These are phyloP conservation scores for Maudiozyma bulderi DNA, from an alignment of 805 yeast genomes.

Conservation along the genomic window DNA sequence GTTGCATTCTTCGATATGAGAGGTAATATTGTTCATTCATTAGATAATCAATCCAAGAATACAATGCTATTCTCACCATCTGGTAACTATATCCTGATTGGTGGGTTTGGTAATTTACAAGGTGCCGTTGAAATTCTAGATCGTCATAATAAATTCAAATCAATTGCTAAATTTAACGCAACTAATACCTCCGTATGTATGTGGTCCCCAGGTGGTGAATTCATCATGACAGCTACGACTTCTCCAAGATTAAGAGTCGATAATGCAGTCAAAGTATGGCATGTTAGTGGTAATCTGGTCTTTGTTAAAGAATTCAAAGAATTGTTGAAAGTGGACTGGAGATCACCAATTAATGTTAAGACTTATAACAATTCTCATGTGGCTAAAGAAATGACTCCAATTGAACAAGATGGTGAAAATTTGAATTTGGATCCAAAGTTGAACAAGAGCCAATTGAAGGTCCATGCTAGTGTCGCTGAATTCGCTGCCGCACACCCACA, in stretches of 20 bases:
- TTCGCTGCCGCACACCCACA: slow-evolving; percentile 34
- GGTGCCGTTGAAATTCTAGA: slow-evolving; percentile 94
- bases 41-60: slow-evolving; percentile 83
- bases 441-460: slow-evolving; percentile 42
- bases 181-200: slow-evolving; percentile 92
- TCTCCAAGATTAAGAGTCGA: slow-evolving; percentile 95
- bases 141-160: slow-evolving; percentile 73
- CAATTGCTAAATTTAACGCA: slow-evolving; percentile 78
- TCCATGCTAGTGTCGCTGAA: slow-evolving; percentile 64
- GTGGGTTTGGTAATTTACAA: slow-evolving; percentile 96
- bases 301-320: slow-evolving; percentile 75
- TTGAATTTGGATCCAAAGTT: slow-evolving; percentile 39
- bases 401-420: slow-evolving; percentile 3
- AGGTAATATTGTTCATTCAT: slow-evolving; percentile 74
- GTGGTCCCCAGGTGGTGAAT: slow-evolving; percentile 97
- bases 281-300: slow-evolving; percentile 72
- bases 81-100: slow-evolving; percentile 81
- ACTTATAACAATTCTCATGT: slow-evolving; percentile 24
- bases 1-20: slow-evolving; percentile 91
- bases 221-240: slow-evolving; percentile 88
- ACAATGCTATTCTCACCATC: slow-evolving; percentile 90
- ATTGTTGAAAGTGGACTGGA: slow-evolving; percentile 76
- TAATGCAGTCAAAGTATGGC: slow-evolving; percentile 91
- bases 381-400: slow-evolving; percentile 15
- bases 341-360: slow-evolving; percentile 37